Evolutionary conservation across 179 eudicot species (phyloP), one percentile per base, ranked within the genome.

Genomic region (Sideroxylon spinosum): DNA sequence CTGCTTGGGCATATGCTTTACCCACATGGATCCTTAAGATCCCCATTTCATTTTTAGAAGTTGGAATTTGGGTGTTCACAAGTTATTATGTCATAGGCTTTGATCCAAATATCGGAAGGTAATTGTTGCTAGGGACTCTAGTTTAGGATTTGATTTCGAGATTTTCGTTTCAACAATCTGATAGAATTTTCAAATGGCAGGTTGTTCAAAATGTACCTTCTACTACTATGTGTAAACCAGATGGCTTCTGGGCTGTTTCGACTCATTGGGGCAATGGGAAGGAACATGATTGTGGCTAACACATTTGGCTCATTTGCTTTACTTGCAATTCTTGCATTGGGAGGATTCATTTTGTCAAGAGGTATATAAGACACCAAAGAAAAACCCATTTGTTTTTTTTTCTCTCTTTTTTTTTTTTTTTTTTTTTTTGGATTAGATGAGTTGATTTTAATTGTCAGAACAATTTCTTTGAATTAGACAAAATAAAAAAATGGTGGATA

Each of bases 281-380:
- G 97, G 81, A 87, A 84, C 78, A 84, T 89, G 78, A 84, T 92
- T 59, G 82, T 92, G 53, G 97, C 94, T 52, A 88, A 90, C 65
- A 90, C 94, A 46, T 86, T 87, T 74, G 97, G 97, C 23, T 82
- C 90, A 26, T 89, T 87, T 73, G 86, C 90, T 53, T 70, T 90
- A 8, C 89, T 89, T 74, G 76, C 83, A 7, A 84, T 92, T 63
- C 72, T 92, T 59, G 89, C 85, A 66, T 44, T 92, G 82, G 97
- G 97, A 74, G 93, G 97, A 81, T 92, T 89, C 86, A 80, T 92
- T 67, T 63, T 92, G 85, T 87, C 92, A 68, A 83, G 86, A 83
- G 78, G 94, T 92, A 89, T 57, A 78, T 9, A 12, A 0, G 0
- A n/a, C 6, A n/a, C 44, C 2, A 14, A 2, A 55, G 1, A 37